Percentiles rank a stretch among this genome's conserved stretches.
Evolutionary conservation across 2,329 filamentous ascomycete species (phyloP).

Genomic region (Monascus ruber): DNA sequence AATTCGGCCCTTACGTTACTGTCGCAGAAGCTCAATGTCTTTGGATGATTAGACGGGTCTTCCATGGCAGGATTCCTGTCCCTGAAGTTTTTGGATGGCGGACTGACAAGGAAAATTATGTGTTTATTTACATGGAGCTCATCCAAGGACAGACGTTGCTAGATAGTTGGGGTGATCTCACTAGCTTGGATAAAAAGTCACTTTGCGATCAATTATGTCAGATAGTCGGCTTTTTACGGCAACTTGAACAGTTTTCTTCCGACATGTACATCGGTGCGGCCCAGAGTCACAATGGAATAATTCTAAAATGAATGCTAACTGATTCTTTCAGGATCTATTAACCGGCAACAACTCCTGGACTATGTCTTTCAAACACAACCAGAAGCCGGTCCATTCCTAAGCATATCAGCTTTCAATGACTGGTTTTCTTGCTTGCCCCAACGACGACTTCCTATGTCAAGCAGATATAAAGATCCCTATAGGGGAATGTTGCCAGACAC

Average conservation of each 20-base stretch:
- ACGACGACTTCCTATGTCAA: background rate
- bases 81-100: constrained; percentile 29
- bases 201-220: constrained; percentile 9
- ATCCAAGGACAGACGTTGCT: constrained; percentile 16
- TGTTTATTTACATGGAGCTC: constrained; percentile 25
- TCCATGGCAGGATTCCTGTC: constrained; percentile 17
- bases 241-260: constrained; percentile 8
- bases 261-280: constrained; percentile 13
- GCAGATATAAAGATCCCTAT: constrained; percentile 10
- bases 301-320: background rate
- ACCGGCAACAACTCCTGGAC: constrained; percentile 5
- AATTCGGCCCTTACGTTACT: constrained; percentile 11
- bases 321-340: constrained; percentile 10
- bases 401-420: constrained; percentile 14
- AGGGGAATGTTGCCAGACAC: constrained; percentile 13
- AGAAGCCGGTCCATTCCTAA: constrained; percentile 10
- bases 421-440: constrained; percentile 16
- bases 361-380: constrained; percentile 10
- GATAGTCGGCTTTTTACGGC: constrained; percentile 9
- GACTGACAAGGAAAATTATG: constrained; percentile 7
- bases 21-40: constrained; percentile 13
- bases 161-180: constrained; percentile 13
- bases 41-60: constrained; percentile 10
- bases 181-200: constrained; percentile 2
- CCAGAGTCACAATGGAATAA: background rate